Conservation (phyloP, 257 asterid species). For the Forsythia suspensa region DNA sequence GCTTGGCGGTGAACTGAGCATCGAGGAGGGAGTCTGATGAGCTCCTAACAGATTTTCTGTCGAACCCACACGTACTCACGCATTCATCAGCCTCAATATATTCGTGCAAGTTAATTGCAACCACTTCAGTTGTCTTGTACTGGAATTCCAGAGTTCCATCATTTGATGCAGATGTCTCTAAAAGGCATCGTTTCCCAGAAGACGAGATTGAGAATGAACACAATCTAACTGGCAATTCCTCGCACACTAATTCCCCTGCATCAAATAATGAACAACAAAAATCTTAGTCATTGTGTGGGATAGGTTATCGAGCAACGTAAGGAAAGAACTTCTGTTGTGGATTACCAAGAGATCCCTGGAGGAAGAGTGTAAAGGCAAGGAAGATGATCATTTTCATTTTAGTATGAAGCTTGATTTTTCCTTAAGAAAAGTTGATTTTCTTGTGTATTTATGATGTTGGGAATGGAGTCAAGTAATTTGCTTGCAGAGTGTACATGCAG, state of each 20-base stretch:
- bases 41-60: no score
- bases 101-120: no score
- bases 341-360: slow-evolving; percentile 7
- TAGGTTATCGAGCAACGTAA: background rate
- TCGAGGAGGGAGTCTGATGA: no score
- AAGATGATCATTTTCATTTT: background rate
- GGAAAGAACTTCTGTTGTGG: background rate
- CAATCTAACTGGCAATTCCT: no score
- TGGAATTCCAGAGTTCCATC: no score
- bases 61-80: no score
- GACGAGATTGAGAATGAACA: no score
- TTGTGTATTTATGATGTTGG: background rate
- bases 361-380: background rate
- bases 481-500: background rate
- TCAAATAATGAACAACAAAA: background rate
- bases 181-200: no score
- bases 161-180: no score
- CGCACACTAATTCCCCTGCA: slow-evolving; percentile 29
- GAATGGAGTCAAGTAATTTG: background rate
- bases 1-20: no score
- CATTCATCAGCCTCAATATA: no score
- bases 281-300: background rate
- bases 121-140: no score
- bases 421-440: background rate
- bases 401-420: background rate